Conservation (phyloP, 148 eudicot species). For the Salicornia ramosissima region DNA sequence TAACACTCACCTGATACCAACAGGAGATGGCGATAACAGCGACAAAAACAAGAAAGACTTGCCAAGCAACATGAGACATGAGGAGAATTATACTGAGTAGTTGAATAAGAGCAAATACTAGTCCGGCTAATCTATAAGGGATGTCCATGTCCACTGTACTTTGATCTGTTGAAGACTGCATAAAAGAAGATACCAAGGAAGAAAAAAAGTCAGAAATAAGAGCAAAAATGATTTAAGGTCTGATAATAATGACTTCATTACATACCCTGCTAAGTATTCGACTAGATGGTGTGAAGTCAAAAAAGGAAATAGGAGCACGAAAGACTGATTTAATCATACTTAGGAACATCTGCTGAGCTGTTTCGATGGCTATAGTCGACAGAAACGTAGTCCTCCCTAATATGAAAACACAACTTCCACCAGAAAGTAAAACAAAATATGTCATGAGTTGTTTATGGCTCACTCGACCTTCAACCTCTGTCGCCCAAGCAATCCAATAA, state of each 20-base stretch:
- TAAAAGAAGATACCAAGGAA: background rate
- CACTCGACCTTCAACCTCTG: conserved; percentile 48
- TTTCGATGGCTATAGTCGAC: conserved; percentile 76
- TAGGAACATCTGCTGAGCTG: conserved; percentile 57
- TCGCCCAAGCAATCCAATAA: conserved; percentile 95
- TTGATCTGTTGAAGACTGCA: conserved; percentile 92
- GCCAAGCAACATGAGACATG: conserved; percentile 85
- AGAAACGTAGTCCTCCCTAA: conserved; percentile 74
- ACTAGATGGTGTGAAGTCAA: conserved; percentile 85
- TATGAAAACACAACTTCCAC: conserved; percentile 77
- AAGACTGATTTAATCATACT: conserved; percentile 70
- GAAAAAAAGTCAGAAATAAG: background rate
- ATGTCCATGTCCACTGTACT: conserved; percentile 83
- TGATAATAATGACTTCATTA: background rate
- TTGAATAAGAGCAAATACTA: conserved; percentile 86
- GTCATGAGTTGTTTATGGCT: conserved; percentile 47
- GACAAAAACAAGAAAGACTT: conserved; percentile 52
- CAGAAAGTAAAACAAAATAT: conserved; percentile 56
- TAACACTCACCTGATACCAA: conserved; percentile 68
- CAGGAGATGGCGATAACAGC: conserved; percentile 59
- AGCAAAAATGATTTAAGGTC: background rate
- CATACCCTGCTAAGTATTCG: conserved; percentile 84
- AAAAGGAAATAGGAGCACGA: conserved; percentile 80
- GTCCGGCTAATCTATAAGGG: conserved; percentile 88
- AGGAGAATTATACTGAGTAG: conserved; percentile 67